Conservation (phyloP, 78 protist species). For the Tieghemostelium lacteum region DNA sequence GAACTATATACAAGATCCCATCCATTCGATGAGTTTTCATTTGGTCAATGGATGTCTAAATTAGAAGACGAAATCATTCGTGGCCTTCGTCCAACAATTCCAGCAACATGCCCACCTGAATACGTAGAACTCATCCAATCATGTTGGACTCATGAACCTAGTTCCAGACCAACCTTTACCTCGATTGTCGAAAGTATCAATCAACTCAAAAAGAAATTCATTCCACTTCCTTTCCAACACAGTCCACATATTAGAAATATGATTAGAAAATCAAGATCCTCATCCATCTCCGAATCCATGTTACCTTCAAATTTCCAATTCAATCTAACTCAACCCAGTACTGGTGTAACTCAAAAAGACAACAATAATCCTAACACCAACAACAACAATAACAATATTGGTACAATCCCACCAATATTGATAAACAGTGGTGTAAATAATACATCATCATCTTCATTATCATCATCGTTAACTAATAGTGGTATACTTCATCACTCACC, state of each 20-base stretch:
- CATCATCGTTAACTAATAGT: conserved; percentile 9
- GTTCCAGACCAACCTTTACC: conserved; percentile 70
- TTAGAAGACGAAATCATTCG: conserved; percentile 76
- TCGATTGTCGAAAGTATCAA: conserved; percentile 33
- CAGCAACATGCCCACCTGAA: conserved; percentile 58
- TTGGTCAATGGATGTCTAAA: conserved; percentile 80
- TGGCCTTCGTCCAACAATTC: conserved; percentile 76
- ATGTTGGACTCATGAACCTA: conserved; percentile 80
- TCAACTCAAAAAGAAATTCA: conserved; percentile 51
- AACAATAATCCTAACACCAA: background rate
- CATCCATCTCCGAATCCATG: conserved; percentile 62
- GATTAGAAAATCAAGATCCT: conserved; percentile 45
- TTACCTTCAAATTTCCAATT: background rate
- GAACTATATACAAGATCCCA: conserved; percentile 66
- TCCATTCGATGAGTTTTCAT: conserved; percentile 78
- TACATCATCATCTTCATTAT: conserved; percentile 36
- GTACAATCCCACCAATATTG: background rate
- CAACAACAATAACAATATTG: background rate
- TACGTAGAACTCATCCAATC: conserved; percentile 59
- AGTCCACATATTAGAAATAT: conserved; percentile 45
- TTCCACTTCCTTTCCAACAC: conserved; percentile 40
- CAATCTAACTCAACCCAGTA: background rate
- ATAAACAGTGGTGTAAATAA: background rate
- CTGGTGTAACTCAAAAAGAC: background rate
- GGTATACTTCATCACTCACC: conserved; percentile 34